Evolutionary conservation across 202 grass and related monocot genomes (phyloP).

Genomic region (Panicum hallii): DNA sequence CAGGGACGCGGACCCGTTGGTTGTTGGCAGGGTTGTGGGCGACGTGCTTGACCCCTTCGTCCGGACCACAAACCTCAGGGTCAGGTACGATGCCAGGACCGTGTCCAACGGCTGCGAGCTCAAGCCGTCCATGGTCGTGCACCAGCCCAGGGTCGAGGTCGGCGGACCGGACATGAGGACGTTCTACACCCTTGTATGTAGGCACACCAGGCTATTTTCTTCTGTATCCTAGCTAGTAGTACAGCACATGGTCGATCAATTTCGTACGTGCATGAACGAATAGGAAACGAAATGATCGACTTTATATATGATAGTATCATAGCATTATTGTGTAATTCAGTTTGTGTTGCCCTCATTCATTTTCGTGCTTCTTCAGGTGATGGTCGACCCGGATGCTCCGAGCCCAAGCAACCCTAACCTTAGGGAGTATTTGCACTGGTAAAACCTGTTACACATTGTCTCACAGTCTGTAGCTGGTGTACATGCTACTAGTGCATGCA

Average conservation of each 20-base stretch:
- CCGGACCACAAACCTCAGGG: slow-evolving; percentile 55
- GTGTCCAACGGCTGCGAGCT: slow-evolving; percentile 79
- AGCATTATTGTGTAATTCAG: no score
- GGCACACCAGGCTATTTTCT: background rate
- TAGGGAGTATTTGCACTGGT: slow-evolving; percentile 86
- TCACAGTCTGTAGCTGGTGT: background rate
- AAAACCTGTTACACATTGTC: background rate
- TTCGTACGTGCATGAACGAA: no score
- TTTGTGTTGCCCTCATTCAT: no score
- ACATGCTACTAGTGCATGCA: background rate
- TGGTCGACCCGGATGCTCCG: slow-evolving; percentile 94
- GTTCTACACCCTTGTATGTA: slow-evolving; percentile 80
- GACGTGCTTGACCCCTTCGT: slow-evolving; percentile 83
- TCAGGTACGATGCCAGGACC: slow-evolving; percentile 52
- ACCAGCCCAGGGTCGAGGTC: slow-evolving; percentile 79
- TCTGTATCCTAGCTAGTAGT: no score
- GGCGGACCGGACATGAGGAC: slow-evolving; percentile 79
- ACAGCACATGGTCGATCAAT: no score
- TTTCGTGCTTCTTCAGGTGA: slow-evolving; percentile 17
- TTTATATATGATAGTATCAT: no score
- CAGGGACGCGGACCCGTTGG: slow-evolving; percentile 73
- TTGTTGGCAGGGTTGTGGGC: slow-evolving; percentile 80
- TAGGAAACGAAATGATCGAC: no score
- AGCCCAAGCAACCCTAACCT: slow-evolving; percentile 81
- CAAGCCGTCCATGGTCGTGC: slow-evolving; percentile 75